Conservation (phyloP, 352 stramenopile species). For the Phytophthora constricta region DNA sequence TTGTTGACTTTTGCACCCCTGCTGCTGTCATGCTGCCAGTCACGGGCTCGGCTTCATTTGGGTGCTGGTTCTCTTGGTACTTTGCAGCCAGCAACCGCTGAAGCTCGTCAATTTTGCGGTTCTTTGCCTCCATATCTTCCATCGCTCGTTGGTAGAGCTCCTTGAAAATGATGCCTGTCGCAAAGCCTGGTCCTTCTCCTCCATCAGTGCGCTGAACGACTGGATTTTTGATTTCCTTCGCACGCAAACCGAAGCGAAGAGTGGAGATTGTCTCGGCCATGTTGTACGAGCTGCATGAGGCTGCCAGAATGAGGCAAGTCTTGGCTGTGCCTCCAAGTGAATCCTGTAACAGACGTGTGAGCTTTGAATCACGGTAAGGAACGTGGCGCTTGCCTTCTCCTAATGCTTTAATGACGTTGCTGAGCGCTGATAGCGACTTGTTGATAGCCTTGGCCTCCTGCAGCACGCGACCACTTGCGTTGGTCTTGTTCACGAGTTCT, state of each 20-base stretch:
- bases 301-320: slow-evolving; percentile 95
- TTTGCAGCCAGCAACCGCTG: slow-evolving; percentile 54
- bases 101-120: slow-evolving; percentile 72
- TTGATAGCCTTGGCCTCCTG: slow-evolving; percentile 90
- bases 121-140: slow-evolving; percentile 70
- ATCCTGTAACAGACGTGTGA: slow-evolving; percentile 88
- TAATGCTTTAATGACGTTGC: slow-evolving; percentile 88
- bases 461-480: slow-evolving; percentile 74
- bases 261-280: slow-evolving; percentile 84
- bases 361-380: slow-evolving; percentile 85
- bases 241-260: slow-evolving; percentile 70
- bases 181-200: slow-evolving; percentile 25
- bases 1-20: slow-evolving; percentile 25
- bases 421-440: slow-evolving; percentile 82
- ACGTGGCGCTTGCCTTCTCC: slow-evolving; percentile 78
- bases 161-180: slow-evolving; percentile 53
- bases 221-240: slow-evolving; percentile 86
- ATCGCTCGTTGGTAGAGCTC: slow-evolving; percentile 77
- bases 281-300: slow-evolving; percentile 86
- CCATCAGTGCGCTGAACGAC: slow-evolving; percentile 53
- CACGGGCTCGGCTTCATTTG: slow-evolving; percentile 20
- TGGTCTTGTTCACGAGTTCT: slow-evolving; percentile 88
- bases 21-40: neutral
- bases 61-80: slow-evolving; percentile 43
- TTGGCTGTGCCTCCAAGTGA: slow-evolving; percentile 93